Conservation (phyloP, 1,284 basidiomycete genomes). For the Melanopsichium pennsylvanicum region DNA sequence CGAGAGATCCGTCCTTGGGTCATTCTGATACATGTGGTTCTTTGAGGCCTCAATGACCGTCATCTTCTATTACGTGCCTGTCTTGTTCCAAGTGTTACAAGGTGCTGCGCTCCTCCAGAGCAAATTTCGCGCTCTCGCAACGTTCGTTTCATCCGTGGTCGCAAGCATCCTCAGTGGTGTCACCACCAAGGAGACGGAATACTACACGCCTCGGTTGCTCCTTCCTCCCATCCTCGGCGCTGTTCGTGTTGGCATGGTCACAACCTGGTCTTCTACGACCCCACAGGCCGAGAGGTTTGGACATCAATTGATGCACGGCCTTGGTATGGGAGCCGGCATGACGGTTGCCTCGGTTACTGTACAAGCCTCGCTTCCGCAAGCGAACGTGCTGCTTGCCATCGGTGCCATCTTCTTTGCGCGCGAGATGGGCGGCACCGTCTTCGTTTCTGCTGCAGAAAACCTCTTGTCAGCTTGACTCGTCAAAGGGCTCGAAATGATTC, state of each 20-base stretch:
- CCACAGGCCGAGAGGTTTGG: conserved; percentile 11
- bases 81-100: conserved; percentile 27
- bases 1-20: conserved; percentile 12
- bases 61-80: conserved; percentile 33
- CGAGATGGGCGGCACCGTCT: conserved; percentile 26
- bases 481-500: conserved; percentile 7
- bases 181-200: conserved; percentile 8
- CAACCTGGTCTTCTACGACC: conserved; percentile 6
- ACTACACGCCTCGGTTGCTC: conserved; percentile 21
- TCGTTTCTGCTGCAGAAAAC: conserved; percentile 18
- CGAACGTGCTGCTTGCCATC: conserved; percentile 14
- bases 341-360: conserved; percentile 19
- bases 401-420: conserved; percentile 22
- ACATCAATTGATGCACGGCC: conserved; percentile 22
- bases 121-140: conserved; percentile 17
- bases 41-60: conserved; percentile 11
- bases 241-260: conserved; percentile 19
- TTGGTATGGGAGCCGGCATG: conserved; percentile 24
- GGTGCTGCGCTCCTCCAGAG: conserved; percentile 1
- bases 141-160: conserved; percentile 9
- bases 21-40: conserved; percentile 22
- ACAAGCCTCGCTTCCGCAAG: conserved; percentile 13
- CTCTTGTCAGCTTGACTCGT: conserved; percentile 8
- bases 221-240: conserved; percentile 11
- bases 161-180: conserved; percentile 10